Evolutionary conservation across 2,329 filamentous ascomycete species (phyloP).

Genomic region (Phoma sp.): DNA sequence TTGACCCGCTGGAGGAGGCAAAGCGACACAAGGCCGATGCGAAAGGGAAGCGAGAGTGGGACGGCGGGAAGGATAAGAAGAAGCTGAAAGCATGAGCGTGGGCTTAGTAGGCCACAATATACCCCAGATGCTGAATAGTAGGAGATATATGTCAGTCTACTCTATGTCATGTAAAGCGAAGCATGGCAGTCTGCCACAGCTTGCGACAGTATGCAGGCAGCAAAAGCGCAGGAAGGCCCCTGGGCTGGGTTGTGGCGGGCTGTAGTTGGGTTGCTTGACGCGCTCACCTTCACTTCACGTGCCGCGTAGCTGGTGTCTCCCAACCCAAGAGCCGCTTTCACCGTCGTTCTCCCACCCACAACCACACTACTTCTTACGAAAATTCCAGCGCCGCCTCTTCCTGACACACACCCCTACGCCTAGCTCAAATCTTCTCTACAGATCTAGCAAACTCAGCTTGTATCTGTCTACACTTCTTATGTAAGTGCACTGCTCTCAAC

Average conservation of each 20-base stretch:
- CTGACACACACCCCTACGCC: background rate
- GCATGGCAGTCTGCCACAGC: background rate
- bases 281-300: conserved; percentile 17
- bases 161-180: background rate
- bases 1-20: conserved; percentile 86
- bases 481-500: too few relatives aligned
- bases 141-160: too few relatives aligned
- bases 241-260: background rate
- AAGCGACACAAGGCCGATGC: conserved; percentile 69
- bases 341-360: background rate
- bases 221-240: background rate
- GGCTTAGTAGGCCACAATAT: background rate
- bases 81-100: conserved; percentile 22
- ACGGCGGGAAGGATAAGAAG: conserved; percentile 30
- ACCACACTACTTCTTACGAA: background rate
- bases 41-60: conserved; percentile 51
- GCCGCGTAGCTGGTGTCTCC: too few relatives aligned
- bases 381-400: background rate
- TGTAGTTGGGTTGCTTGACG: background rate
- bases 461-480: too few relatives aligned
- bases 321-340: background rate
- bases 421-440: too few relatives aligned
- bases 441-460: too few relatives aligned
- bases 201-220: background rate
- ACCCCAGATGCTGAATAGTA: background rate